These are phyloP conservation scores for Melastoma candidum DNA, from an alignment of 441 rosid genomes.

Conservation along the genomic window DNA sequence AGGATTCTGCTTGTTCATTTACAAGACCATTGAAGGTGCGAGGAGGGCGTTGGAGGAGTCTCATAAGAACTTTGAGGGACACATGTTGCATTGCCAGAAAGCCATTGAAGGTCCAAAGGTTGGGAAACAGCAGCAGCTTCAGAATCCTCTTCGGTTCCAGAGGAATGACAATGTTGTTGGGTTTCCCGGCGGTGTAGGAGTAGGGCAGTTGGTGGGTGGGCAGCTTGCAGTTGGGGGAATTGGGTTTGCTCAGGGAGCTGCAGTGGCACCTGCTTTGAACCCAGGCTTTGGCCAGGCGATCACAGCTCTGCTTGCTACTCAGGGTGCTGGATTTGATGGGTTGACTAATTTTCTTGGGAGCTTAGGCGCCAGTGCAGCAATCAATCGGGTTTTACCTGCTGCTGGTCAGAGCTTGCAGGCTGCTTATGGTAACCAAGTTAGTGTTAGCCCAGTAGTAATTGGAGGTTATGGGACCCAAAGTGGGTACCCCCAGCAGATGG, in stretches of 20 bases:
- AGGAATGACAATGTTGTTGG: constrained; percentile 6
- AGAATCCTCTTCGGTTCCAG: constrained; percentile 11
- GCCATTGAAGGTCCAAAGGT: constrained; percentile 16
- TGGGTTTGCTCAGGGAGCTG: constrained; percentile 10
- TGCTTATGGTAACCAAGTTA: constrained; percentile 13
- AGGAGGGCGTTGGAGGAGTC: constrained; percentile 18
- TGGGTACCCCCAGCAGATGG: constrained; percentile 14
- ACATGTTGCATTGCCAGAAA: constrained; percentile 15
- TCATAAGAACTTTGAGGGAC: constrained; percentile 15
- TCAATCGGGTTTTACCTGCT: constrained; percentile 2
- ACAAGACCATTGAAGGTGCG: constrained; percentile 9
- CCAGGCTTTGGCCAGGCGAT: constrained; percentile 14
- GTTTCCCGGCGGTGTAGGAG: constrained; percentile 3
- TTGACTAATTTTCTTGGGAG: constrained; percentile 12
- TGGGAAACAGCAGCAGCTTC: constrained; percentile 14
- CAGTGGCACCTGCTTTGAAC: constrained; percentile 10
- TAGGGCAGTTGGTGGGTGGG: constrained; percentile 6
- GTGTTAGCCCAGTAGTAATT: constrained; percentile 12
- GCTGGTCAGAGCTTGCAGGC: constrained; percentile 15
- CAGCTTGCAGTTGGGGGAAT: constrained; percentile 5
- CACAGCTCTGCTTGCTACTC: constrained; percentile 12
- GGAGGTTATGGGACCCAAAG: constrained; percentile 14
- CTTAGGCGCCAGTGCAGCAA: constrained; percentile 4
- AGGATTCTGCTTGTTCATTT: constrained; percentile 14
- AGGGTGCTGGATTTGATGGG: constrained; percentile 14